Conservation (phyloP, 495 filamentous ascomycete species). For the Penicillium odoratum region DNA sequence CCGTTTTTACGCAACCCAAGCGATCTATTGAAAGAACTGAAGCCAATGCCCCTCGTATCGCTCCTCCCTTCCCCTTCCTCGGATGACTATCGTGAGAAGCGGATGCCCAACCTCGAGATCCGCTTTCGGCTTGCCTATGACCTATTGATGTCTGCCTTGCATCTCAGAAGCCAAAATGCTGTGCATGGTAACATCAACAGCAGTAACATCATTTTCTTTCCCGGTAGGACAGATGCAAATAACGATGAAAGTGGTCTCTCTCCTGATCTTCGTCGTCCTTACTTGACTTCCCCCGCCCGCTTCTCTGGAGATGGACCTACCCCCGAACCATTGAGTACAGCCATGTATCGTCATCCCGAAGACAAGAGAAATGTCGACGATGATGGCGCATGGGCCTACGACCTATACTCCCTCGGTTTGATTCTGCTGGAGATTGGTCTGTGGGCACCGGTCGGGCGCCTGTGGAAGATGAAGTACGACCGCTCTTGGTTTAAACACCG, state of each 20-base stretch:
- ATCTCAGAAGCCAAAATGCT: constrained; percentile 71
- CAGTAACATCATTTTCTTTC: constrained; percentile 79
- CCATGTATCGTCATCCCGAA: constrained; percentile 76
- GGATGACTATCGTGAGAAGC: constrained; percentile 40
- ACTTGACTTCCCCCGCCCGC: constrained; percentile 77
- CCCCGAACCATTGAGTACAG: constrained; percentile 51
- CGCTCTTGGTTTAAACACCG: constrained; percentile 62
- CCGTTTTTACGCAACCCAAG: constrained; percentile 47
- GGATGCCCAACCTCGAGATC: constrained; percentile 66
- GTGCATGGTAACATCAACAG: constrained; percentile 80
- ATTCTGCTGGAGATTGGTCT: constrained; percentile 84
- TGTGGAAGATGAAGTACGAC: constrained; percentile 68
- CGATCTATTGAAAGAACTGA: constrained; percentile 41
- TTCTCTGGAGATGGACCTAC: constrained; percentile 67
- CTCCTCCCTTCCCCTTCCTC: constrained; percentile 50
- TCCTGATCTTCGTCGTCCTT: constrained; percentile 69
- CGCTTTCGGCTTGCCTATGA: constrained; percentile 83
- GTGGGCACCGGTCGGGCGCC: constrained; percentile 73
- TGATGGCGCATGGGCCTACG: constrained; percentile 59
- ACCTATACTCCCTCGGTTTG: constrained; percentile 83
- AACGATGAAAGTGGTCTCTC: constrained; percentile 42
- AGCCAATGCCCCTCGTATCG: constrained; percentile 49
- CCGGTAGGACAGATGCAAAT: constrained; percentile 41
- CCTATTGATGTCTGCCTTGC: constrained; percentile 71
- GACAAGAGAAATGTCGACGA: constrained; percentile 62